phyloP scores from a whole-genome alignment of 2,329 filamentous ascomycete genomes.

The Colletotrichum sp. region DNA sequence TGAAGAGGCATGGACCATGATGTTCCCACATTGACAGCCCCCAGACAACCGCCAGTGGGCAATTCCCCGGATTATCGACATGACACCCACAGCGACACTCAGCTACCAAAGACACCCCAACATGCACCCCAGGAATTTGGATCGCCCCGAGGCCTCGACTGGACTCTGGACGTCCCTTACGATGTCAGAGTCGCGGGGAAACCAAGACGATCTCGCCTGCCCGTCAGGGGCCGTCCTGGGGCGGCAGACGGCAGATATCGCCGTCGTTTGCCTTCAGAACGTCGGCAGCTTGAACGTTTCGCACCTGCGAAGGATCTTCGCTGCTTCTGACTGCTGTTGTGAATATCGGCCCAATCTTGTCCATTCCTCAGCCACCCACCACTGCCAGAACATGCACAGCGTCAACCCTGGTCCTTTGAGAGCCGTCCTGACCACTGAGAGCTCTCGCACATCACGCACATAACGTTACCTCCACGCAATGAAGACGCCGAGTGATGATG shows the following conservation, averaged over 20 bases:
- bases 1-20: neutral
- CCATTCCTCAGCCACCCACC: neutral
- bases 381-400: neutral
- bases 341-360: constrained; percentile 6
- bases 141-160: neutral
- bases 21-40: neutral
- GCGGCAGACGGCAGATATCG: neutral
- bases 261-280: neutral
- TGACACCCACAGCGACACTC: neutral
- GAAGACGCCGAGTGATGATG: neutral
- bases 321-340: neutral
- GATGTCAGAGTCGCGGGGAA: constrained; percentile 2
- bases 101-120: neutral
- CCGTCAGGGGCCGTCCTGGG: neutral
- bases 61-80: neutral
- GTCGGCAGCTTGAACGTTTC: neutral
- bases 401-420: neutral
- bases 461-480: constrained; percentile 3
- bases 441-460: neutral
- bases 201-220: neutral
- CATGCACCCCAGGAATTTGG: constrained; percentile 16
- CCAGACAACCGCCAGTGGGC: neutral
- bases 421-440: neutral
- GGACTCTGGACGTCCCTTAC: neutral
- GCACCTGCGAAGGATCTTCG: constrained; percentile 7